Base-by-base conservation (phyloP, 768 basidiomycete species). In the Dioszegia hungarica region DNA sequence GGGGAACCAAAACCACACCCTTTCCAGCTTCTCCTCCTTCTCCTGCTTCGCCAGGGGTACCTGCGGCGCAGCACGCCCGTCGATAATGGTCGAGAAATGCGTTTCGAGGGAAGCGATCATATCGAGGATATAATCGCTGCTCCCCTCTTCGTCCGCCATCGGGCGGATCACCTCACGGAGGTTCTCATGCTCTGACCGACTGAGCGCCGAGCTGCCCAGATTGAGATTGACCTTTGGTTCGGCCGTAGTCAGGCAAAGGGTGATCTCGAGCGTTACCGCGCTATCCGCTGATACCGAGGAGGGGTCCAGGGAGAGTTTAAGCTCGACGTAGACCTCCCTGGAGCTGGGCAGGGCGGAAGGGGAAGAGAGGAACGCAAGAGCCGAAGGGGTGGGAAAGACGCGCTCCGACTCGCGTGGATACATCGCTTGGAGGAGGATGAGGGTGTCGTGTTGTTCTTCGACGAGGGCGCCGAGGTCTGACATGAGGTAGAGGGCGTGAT, bases 1-100 rank as follows among this genome's bases (percentile, higher is more conserved):
- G 9, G 76, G 76, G 56, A 79, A 74, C 74, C 74, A 77, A 55
- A 75, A 73, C 77, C 77, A 79, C 0, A 75, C 74, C 20, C 78
- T 54, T 43, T 72, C 68, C 25, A 74, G 65, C 33, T 20, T 41
- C 15, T 55, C 48, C 8, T 29, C 22, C 19, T 44, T 43, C 10
- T 46, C 47, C 5, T 9, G 22, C 17, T 44, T 41, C 11, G 12
- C 31, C 20, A 14, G 2, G 19, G 5, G 2, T 36, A 11, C 36
- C 19, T 51, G 17, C 14, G 14, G 11, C 17, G 31, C 19, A n/a
- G 9, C 33, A 3, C 12, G 10, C n/a, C 29, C 6, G 29, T 24
- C 25, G 10, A 47, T 14, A 2, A 25, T 38, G 11, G 15, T n/a
- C 28, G 20, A 12, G 4, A 19, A 5, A 36, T 17, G 37, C 29